Evolutionary conservation across 1,139 yeast species (phyloP).

Genomic region (Candida sanyaensis): DNA sequence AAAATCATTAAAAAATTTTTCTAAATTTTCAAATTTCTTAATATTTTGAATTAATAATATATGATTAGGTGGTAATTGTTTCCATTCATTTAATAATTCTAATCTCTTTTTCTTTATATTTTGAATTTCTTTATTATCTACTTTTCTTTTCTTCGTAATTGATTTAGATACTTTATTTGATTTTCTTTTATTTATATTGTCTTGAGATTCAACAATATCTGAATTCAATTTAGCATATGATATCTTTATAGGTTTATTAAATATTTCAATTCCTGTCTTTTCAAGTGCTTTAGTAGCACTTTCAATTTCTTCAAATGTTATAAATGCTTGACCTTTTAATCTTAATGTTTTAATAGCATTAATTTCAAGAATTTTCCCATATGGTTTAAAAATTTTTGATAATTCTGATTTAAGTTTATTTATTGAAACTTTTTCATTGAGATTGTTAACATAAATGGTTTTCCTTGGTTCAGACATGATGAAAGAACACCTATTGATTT

Average conservation of each 20-base stretch:
- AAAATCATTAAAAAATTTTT: slow-evolving; percentile 45
- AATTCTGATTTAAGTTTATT: slow-evolving; percentile 52
- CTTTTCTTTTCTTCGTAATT: slow-evolving; percentile 18
- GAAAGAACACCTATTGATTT: neutral
- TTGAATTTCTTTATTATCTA: slow-evolving; percentile 19
- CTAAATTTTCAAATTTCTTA: slow-evolving; percentile 25
- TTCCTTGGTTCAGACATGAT: slow-evolving; percentile 19
- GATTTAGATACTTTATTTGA: neutral
- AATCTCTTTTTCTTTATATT: slow-evolving; percentile 23
- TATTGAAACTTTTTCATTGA: slow-evolving; percentile 68
- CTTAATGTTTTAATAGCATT: slow-evolving; percentile 62
- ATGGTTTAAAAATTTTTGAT: slow-evolving; percentile 38
- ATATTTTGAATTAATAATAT: slow-evolving; percentile 71
- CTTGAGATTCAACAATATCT: slow-evolving; percentile 29
- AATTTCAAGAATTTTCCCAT: slow-evolving; percentile 54
- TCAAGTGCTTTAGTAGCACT: slow-evolving; percentile 53
- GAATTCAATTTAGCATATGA: slow-evolving; percentile 47
- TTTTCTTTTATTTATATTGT: slow-evolving; percentile 12
- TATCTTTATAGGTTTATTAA: slow-evolving; percentile 55
- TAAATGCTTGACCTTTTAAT: slow-evolving; percentile 85
- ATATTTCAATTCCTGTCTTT: slow-evolving; percentile 46
- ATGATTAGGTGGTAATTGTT: slow-evolving; percentile 64
- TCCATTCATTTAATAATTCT: slow-evolving; percentile 22
- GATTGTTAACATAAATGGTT: slow-evolving; percentile 64
- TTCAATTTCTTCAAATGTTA: slow-evolving; percentile 53